These are phyloP conservation scores for Scutellaria barbata DNA, from an alignment of 257 asterid species.

Conservation along the genomic window DNA sequence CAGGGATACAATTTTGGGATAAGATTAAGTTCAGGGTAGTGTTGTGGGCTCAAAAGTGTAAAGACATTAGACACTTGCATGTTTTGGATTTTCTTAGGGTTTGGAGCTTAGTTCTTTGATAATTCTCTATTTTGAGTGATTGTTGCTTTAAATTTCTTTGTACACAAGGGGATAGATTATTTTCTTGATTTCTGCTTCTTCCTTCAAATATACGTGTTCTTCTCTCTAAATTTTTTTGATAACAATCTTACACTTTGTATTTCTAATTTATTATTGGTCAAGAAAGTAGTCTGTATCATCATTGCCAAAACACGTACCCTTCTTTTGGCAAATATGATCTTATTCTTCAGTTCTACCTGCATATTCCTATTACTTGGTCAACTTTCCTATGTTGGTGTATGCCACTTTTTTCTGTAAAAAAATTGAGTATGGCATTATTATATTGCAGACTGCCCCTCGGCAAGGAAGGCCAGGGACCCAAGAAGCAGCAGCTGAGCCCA, in stretches of 20 bases:
- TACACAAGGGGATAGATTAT: too few species aligned
- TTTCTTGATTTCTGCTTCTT: too few species aligned
- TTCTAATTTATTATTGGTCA: neutral
- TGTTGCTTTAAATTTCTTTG: too few species aligned
- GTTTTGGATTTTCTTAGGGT: too few species aligned
- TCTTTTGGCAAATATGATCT: neutral
- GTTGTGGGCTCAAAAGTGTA: neutral
- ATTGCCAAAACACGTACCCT: neutral
- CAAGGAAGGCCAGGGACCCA: conserved; percentile 62
- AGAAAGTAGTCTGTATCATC: neutral
- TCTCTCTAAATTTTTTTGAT: neutral
- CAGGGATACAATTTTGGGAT: neutral
- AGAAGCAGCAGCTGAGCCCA: conserved; percentile 73
- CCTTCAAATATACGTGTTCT: neutral
- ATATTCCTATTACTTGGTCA: too few species aligned
- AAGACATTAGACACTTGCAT: too few species aligned
- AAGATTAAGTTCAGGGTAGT: neutral
- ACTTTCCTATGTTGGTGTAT: neutral
- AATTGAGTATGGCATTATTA: neutral
- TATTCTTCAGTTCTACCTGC: neutral
- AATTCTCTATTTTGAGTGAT: too few species aligned
- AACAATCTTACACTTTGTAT: neutral
- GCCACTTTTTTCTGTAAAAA: neutral
- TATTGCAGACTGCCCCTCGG: conserved; percentile 67
- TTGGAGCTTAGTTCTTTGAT: too few species aligned